A percentile compares a stretch with the other conserved stretches of the same genome.
Conservation (phyloP, 225 moss, liverwort and hornwort species). For the Sphagnum contortum region DNA sequence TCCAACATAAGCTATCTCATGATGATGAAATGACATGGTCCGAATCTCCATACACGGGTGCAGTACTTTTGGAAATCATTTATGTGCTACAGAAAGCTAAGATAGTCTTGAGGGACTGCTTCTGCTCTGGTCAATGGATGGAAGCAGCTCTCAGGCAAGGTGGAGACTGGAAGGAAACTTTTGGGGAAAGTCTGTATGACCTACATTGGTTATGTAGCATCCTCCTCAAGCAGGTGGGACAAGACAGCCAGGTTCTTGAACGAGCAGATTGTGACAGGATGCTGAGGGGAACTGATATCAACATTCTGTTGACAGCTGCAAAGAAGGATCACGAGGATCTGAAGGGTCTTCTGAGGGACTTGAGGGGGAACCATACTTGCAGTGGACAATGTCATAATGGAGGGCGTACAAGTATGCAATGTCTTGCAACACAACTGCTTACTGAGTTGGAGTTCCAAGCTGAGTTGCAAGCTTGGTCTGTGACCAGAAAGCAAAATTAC, state of each 20-base stretch:
- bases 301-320: background rate
- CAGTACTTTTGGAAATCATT: conserved; percentile 1
- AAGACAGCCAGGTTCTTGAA: background rate
- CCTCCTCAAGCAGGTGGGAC: background rate
- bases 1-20: background rate
- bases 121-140: background rate
- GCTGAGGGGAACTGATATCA: background rate
- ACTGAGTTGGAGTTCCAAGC: too few species aligned
- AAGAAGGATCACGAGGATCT: too few species aligned
- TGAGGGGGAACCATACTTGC: background rate
- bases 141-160: conserved; percentile 3
- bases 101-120: background rate
- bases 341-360: too few species aligned
- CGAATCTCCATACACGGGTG: background rate
- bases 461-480: background rate
- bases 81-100: background rate
- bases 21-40: background rate
- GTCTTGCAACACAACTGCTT: conserved; percentile 6
- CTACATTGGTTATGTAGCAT: conserved; percentile 1
- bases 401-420: background rate
- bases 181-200: conserved; percentile 2
- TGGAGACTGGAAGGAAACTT: conserved; percentile 3
- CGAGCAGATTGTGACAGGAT: background rate
- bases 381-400: background rate
- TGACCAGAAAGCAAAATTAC: background rate